Conservation (phyloP, 2,329 filamentous ascomycete genomes). For the Acarospora socialis region DNA sequence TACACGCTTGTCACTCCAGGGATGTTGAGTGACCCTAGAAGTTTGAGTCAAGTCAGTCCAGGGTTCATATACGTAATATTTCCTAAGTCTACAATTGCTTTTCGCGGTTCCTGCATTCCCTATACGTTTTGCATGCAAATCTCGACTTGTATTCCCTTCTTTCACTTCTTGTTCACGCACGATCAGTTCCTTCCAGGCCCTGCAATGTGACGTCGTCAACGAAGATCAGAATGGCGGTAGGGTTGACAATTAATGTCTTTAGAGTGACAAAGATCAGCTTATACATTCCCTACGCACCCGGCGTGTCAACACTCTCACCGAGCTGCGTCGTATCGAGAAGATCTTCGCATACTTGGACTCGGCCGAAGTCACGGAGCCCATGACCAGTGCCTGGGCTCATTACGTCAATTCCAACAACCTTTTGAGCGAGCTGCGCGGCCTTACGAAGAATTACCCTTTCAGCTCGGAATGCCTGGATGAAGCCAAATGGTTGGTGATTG, state of each 20-base stretch:
- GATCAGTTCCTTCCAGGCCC: not conserved
- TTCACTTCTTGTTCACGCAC: not conserved
- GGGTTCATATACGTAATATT: constrained; percentile 1
- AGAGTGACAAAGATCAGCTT: constrained; percentile 39
- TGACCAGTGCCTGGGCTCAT: constrained; percentile 57
- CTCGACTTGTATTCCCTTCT: not conserved
- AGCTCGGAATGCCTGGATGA: constrained; percentile 50
- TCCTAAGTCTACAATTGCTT: not conserved
- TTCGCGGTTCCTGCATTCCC: not conserved
- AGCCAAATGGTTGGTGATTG: constrained; percentile 48
- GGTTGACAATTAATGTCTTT: constrained; percentile 7
- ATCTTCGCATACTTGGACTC: constrained; percentile 44
- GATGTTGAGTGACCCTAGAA: constrained; percentile 10
- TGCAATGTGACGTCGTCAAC: constrained; percentile 1
- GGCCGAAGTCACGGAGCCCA: constrained; percentile 47
- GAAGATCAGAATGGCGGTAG: not conserved
- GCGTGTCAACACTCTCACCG: constrained; percentile 58
- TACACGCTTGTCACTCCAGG: constrained; percentile 4
- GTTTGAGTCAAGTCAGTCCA: constrained; percentile 11
- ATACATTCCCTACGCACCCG: constrained; percentile 51
- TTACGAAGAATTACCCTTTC: constrained; percentile 55
- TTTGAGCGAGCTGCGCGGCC: constrained; percentile 52
- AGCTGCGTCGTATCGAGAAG: constrained; percentile 57
- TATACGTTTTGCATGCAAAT: not conserved
- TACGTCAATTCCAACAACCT: constrained; percentile 59